Base-by-base conservation (phyloP, 2,329 filamentous ascomycete genomes). In the Thelonectria olida region DNA sequence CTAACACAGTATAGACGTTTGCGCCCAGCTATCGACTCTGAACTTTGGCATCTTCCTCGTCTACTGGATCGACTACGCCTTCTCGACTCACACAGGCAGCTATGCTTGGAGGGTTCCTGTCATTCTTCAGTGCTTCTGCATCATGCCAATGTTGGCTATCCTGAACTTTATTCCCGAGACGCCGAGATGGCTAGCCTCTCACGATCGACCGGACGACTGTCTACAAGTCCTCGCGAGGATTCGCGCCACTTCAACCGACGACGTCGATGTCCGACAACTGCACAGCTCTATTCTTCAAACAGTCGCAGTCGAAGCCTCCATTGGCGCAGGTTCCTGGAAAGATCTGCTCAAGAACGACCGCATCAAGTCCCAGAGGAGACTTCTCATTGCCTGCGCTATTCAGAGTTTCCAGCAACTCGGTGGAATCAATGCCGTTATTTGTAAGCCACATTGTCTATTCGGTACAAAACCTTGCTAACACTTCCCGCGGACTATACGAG, bases 341-440 rank as follows among this genome's bases (percentile, higher is more conserved):
- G 71, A 75, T 13, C 61, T 79, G 1, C 62, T 78, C 4, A 70
- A 67, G 19, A 67, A 72, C 2, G 76, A 78, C 19, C 58, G 65
- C n/a, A 74, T 77, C 58, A 72, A 75, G 56, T 74, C 72, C 8
- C 71, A 67, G 22, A 67, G 53, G n/a, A 52, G 76, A 6, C 65
- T 78, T 0, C 41, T 77, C 7, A 67, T 79, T 36, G 72, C 74
- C 2, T 77, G 74, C n/a, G 64, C 63, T 0, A 68, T 76, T 0
- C 73, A 77, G 15, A 58, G 58, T 0, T 71, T 75, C 50, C 82
- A 84, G 58, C 82, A 84, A 28, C 73, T 84, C 2, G 77, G 78
- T 5, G 83, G 83, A 2, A 84, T 82, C 61, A 85, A 84, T 31
- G 79, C 80, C 4, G 78, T 82, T 25, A 82, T 81, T 19, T 84